Evolutionary conservation across 768 basidiomycete species (phyloP).

Genomic region (Leccinum uliginosum): DNA sequence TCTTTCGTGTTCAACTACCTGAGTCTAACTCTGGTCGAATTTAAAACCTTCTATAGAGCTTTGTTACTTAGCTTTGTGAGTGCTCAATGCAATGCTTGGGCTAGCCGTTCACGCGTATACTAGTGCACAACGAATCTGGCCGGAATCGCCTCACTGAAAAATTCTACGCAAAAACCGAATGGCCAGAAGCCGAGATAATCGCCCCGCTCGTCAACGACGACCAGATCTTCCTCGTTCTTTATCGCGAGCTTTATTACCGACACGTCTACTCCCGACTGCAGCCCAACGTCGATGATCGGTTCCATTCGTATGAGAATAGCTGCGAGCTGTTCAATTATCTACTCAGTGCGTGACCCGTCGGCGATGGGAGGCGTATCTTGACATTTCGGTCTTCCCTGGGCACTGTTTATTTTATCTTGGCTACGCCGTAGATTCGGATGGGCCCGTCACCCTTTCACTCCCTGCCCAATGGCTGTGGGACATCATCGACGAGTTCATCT

Average conservation of each 20-base stretch:
- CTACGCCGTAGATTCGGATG: constrained; percentile 71
- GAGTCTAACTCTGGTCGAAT: too few species aligned
- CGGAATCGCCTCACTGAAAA: constrained; percentile 98
- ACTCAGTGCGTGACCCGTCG: constrained; percentile 53
- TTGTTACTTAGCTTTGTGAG: too few species aligned
- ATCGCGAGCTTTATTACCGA: constrained; percentile 92
- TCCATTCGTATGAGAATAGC: constrained; percentile 97
- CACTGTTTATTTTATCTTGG: neutral
- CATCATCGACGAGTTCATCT: constrained; percentile 96
- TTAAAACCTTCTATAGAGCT: too few species aligned
- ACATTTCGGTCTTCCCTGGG: neutral
- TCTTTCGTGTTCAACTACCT: too few species aligned
- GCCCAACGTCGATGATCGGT: constrained; percentile 95
- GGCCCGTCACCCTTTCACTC: constrained; percentile 84
- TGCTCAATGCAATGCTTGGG: too few species aligned
- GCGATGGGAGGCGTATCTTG: neutral
- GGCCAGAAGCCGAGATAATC: constrained; percentile 96
- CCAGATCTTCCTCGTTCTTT: constrained; percentile 93
- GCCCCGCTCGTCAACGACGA: constrained; percentile 94
- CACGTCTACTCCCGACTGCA: constrained; percentile 95
- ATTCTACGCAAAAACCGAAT: constrained; percentile 90
- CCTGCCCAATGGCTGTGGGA: constrained; percentile 99
- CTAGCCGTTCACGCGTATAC: too few species aligned
- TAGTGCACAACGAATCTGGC: constrained; percentile 94
- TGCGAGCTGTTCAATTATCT: constrained; percentile 98